phyloP scores from a whole-genome alignment of 2,329 filamentous ascomycete genomes.

The Xylaria sp. region DNA sequence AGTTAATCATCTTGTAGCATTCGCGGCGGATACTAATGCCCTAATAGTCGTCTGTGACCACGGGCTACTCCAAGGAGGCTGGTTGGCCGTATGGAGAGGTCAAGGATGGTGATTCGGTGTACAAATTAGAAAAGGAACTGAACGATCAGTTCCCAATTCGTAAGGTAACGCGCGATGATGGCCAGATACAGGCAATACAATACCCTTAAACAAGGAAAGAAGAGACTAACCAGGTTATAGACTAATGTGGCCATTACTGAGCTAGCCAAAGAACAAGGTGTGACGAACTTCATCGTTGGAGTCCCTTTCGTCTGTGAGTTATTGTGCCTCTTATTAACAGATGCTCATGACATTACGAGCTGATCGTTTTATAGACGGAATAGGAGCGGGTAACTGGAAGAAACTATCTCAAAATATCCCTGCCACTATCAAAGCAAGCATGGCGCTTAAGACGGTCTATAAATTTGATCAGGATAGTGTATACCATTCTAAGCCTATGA shows the following conservation, averaged over 20 bases:
- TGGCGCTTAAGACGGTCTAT: conserved; percentile 46
- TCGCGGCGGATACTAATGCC: background rate
- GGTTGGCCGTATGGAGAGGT: conserved; percentile 51
- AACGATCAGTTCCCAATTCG: conserved; percentile 45
- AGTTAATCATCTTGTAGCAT: conserved; percentile 24
- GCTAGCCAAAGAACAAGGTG: conserved; percentile 44
- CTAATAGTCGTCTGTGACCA: conserved; percentile 46
- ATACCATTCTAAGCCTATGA: conserved; percentile 38
- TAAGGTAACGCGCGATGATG: conserved; percentile 38
- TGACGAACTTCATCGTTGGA: conserved; percentile 48
- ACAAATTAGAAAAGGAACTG: conserved; percentile 49
- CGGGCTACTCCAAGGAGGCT: conserved; percentile 44
- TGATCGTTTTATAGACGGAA: conserved; percentile 47
- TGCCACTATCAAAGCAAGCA: conserved; percentile 46
- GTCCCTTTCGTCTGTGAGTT: conserved; percentile 49
- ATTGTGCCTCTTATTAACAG: too few relatives aligned
- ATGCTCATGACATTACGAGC: background rate
- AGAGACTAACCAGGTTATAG: conserved; percentile 35
- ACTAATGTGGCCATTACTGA: conserved; percentile 48
- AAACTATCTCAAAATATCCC: conserved; percentile 52
- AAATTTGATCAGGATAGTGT: conserved; percentile 52
- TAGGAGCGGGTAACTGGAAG: conserved; percentile 49
- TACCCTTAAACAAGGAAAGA: background rate
- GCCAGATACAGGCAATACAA: background rate
- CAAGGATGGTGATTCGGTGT: conserved; percentile 49